These are phyloP conservation scores for Populus alba DNA, from an alignment of 345 rosid species.

Conservation along the genomic window DNA sequence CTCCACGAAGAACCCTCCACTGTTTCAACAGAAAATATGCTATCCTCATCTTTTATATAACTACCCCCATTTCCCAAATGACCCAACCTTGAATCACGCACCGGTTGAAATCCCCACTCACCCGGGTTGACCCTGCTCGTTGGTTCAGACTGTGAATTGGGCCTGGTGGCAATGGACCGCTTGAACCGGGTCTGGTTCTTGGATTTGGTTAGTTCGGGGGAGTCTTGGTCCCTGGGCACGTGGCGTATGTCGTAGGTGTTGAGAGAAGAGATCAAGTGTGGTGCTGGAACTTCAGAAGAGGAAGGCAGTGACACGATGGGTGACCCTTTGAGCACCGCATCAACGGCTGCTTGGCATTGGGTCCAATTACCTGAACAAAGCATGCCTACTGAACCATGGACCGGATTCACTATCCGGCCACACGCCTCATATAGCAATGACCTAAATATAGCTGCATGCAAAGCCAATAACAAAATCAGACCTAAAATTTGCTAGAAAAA, in stretches of 20 bases:
- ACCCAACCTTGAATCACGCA: background rate
- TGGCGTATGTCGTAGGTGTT: constrained; percentile 61
- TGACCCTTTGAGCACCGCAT: constrained; percentile 49
- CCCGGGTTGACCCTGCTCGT: background rate
- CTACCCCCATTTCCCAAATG: constrained; percentile 3
- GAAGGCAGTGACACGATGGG: constrained; percentile 32
- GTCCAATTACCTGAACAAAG: constrained; percentile 29
- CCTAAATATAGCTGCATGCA: constrained; percentile 22
- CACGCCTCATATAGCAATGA: constrained; percentile 27
- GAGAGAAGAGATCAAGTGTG: constrained; percentile 36
- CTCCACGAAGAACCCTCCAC: constrained; percentile 24
- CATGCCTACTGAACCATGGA: constrained; percentile 21
- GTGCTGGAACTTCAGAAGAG: constrained; percentile 19
- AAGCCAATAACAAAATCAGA: background rate
- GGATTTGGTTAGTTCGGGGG: constrained; percentile 22
- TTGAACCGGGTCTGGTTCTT: constrained; percentile 35
- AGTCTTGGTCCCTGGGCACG: constrained; percentile 39
- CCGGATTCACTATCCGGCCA: constrained; percentile 28
- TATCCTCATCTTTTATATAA: constrained; percentile 18
- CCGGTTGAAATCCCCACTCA: background rate
- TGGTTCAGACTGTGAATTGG: constrained; percentile 3
- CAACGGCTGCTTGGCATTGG: constrained; percentile 38
- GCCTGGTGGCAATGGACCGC: background rate
- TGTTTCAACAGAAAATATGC: constrained; percentile 31
- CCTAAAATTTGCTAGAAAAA: background rate